Conservation (phyloP, 176 grass and related monocot genomes). For the Oryza punctata region DNA sequence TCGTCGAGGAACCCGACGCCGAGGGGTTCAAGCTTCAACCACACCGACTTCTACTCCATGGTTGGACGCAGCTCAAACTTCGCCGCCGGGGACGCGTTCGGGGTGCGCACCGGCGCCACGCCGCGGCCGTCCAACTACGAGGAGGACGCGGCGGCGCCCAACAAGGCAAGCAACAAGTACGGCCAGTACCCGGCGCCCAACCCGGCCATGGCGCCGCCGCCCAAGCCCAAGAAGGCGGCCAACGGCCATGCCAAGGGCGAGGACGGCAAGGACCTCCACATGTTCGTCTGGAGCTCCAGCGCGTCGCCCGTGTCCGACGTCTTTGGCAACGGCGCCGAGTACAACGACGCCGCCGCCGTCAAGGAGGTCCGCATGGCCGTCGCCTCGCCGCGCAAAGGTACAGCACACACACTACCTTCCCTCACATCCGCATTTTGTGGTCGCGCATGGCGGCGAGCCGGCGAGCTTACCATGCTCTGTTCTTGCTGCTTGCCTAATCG, state of each 20-base stretch:
- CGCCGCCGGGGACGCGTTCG: slow-evolving; percentile 66
- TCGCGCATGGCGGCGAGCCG: background rate
- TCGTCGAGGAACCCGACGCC: slow-evolving; percentile 95
- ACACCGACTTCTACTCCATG: slow-evolving; percentile 99
- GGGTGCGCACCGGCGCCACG: slow-evolving; percentile 63
- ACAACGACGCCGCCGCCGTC: slow-evolving; percentile 55
- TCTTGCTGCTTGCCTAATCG: background rate
- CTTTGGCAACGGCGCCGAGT: slow-evolving; percentile 76
- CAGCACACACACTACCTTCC: background rate
- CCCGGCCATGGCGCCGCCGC: slow-evolving; percentile 42
- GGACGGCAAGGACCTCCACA: slow-evolving; percentile 93
- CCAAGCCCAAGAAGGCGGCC: slow-evolving; percentile 39
- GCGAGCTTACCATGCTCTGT: background rate
- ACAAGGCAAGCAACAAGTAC: slow-evolving; percentile 45
- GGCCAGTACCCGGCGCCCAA: slow-evolving; percentile 62
- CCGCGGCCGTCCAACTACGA: slow-evolving; percentile 93
- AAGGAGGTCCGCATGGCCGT: slow-evolving; percentile 76
- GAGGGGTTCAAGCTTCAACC: slow-evolving; percentile 96
- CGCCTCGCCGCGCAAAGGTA: slow-evolving; percentile 90
- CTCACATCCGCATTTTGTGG: background rate
- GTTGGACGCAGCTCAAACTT: slow-evolving; percentile 94
- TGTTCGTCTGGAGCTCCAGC: slow-evolving; percentile 99
- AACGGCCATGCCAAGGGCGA: slow-evolving; percentile 84
- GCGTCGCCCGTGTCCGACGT: slow-evolving; percentile 97
- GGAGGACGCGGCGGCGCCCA: slow-evolving; percentile 53